Evolutionary conservation across 2,329 filamentous ascomycete genomes (phyloP), one percentile per base, ranked within the genome.

Genomic region (Fusarium sp.): DNA sequence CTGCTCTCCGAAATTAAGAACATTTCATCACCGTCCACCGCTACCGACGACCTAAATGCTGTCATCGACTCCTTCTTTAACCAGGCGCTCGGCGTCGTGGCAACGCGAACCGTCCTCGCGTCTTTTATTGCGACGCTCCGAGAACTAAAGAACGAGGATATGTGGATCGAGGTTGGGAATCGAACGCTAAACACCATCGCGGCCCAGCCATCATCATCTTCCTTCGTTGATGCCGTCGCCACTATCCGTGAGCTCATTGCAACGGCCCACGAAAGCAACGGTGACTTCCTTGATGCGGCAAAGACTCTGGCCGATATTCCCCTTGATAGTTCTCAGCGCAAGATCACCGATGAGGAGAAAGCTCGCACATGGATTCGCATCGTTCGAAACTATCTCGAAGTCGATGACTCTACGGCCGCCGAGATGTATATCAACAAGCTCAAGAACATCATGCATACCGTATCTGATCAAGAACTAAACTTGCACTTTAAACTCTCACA

Each of bases 341-440:
- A 93, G 64, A 91, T 98, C 41, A 90, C 91, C 35, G 92, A 95
- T 80, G 90, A 94, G 77, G 93, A 96, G 76, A 95, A 95, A 83
- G 94, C 94, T 14, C 87, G 88, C 62, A 90, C 96, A 62, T 98
- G 96, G 94, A 93, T 98, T 76, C 93, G 96, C 69, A 98, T 99
- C 80, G 95, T 97, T 80, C 91, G 96, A 71, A 93, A 97, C 85
- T 97, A 96, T 81, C 90, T 99, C 71, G 96, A 99, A 85, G 94
- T 95, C 54, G 96, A 98, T 81, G 95, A 98, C 84, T 93, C 94
- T 14, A 94, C 92, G 3, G 88, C 90, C 41, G 96, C 96, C 47
- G 94, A 97, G 81, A 90, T 89, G 45, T 97, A 95, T 81, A 88
- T 99, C 78, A 98, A 98, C 87, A 95, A 96, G 83, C 93, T 97